Base-by-base conservation (phyloP, 495 filamentous ascomycete genomes). In the Aspergillus wentii region DNA sequence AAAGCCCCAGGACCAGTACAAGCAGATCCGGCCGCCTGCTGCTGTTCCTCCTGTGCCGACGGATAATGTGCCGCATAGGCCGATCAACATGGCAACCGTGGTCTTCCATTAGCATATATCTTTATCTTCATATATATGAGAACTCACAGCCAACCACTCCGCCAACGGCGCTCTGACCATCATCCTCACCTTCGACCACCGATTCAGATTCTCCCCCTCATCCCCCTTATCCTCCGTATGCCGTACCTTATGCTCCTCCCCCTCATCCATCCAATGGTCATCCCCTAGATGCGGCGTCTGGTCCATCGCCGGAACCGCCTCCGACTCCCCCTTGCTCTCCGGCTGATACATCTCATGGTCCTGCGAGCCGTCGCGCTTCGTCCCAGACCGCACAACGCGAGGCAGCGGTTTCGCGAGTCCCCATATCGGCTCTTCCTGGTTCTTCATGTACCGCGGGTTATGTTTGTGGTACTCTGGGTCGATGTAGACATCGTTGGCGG, bases 381-480 rank as follows among this genome's bases (percentile, higher is more conserved):
- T 56, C 0, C 55, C 54, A 0, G 52, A 46, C n/a, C 58, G 38
- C 3, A 62, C 58, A 4, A 62, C 53, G 8, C 47, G 52, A 1
- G 55, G 58, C 3, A 59, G 48, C 2, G 58, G 58, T 22, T 56
- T 40, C 4, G 58, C 52, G 8, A 62, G 27, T n/a, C 58, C 44
- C 58, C 55, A 62, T 3, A 56, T 19, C 5, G 58, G 58, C 16
- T 33, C 29, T 15, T 44, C 44, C 7, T 47, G 26, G 17, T 41
- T 16, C 8, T 39, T 32, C 9, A 44, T 47, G 33, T 62, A 62
- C 7, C 39, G 37, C 4, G 56, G 56, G 20, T 59, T 54, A 8
- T 30, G 19, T 3, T 18, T 13, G 13, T 35, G 31, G n/a, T 59
- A 59, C 2, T 55, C 44, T 0, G 50, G 48, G n/a, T 47, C 33